Base-by-base conservation (phyloP, 805 yeast genomes). In the Candida chilensis region DNA sequence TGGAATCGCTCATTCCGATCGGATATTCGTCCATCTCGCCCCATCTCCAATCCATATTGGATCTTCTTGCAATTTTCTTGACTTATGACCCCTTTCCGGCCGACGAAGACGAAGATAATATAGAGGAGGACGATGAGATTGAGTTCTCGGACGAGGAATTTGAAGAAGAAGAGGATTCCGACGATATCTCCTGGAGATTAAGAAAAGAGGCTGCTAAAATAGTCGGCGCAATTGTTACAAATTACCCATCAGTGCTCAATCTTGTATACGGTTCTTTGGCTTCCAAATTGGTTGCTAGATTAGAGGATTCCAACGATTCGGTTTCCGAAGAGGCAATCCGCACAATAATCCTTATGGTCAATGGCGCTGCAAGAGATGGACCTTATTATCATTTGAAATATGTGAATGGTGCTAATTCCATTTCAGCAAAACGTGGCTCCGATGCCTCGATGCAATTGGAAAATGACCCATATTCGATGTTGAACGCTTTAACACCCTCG, bases 131-230 rank as follows among this genome's bases (percentile, higher is more conserved):
- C n/a, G 68, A 58, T n/a, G 45, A 42, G n/a, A 61, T 47, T 9
- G 57, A 48, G 17, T 45, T 50, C 29, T 50, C 54, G 8, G 67
- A 57, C 29, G 64, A 57, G 13, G 51, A 48, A 34, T 74, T 70
- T 20, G 49, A 44, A 16, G 60, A 57, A 12, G 55, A 51, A 14
- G 53, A 50, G 15, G 58, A 57, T 19, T 58, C 54, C 16, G 48
- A 45, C 13, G 79, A 70, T 32, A 61, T 59, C 31, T 66, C 79
- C 2, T 78, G 88, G 81, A 77, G 71, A 38, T 51, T 82, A 13
- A 57, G 92, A 35, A 56, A 71, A 25, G 67, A 65, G 31, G 53
- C 83, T 0, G 60, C 71, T 5, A 54, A 52, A 18, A 42, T 75
- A 20, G 42, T 68, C 5, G 48, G 60, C 12, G 43, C 62, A 0